Evolutionary conservation across 192 early-diverging fungal species (phyloP).

Genomic region (Entrophospora sp.): DNA sequence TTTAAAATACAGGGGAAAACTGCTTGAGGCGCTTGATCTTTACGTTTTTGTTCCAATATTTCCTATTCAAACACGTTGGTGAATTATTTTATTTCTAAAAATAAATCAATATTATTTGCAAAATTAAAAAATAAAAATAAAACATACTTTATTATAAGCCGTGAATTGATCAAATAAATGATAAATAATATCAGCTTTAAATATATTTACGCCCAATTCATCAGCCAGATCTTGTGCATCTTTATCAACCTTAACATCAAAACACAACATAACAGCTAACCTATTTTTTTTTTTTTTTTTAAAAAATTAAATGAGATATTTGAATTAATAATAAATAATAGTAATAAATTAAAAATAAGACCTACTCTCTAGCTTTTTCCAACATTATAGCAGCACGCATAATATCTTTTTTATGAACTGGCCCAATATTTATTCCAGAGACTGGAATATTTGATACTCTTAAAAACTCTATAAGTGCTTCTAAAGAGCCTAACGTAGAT

Average conservation of each 20-base stretch:
- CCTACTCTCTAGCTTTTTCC: conserved; percentile 73
- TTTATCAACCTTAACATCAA: conserved; percentile 82
- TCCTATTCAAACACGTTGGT: conserved; percentile 31
- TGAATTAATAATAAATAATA: no score
- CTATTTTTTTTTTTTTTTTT: no score
- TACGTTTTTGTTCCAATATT: conserved; percentile 76
- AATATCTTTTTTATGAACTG: conserved; percentile 96
- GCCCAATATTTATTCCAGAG: conserved; percentile 92
- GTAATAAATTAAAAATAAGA: no score
- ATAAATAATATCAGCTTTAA: conserved; percentile 97
- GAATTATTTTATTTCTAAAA: background rate
- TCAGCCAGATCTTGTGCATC: conserved; percentile 90
- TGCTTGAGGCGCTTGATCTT: conserved; percentile 78
- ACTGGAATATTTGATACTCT: conserved; percentile 89
- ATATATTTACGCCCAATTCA: conserved; percentile 83
- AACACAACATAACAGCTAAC: conserved; percentile 74
- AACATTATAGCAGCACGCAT: conserved; percentile 86
- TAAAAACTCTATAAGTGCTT: conserved; percentile 93
- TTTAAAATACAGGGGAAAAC: conserved; percentile 93
- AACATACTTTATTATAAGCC: conserved; percentile 52
- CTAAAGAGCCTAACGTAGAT: conserved; percentile 93
- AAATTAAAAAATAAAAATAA: background rate
- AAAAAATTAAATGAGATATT: no score
- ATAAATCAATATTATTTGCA: background rate
- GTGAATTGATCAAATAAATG: conserved; percentile 94